These are phyloP conservation scores for Fusarium miscanthi DNA, from an alignment of 2,329 filamentous ascomycete species.

Conservation along the genomic window DNA sequence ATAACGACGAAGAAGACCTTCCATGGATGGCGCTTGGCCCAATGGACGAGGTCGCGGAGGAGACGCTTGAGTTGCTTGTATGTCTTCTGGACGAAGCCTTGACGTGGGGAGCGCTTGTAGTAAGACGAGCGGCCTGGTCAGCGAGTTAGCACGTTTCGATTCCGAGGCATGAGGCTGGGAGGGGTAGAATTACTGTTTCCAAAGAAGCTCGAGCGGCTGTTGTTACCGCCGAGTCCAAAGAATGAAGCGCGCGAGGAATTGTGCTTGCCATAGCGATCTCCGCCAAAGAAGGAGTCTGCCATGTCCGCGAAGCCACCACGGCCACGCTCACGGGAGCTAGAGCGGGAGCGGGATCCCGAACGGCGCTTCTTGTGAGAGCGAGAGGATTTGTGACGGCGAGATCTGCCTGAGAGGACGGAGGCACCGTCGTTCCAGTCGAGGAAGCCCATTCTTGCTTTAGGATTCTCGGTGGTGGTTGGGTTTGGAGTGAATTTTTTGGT, in stretches of 20 bases:
- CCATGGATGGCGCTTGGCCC: constrained; percentile 83
- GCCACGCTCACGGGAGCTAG: constrained; percentile 49
- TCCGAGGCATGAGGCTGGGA: not conserved
- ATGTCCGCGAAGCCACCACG: constrained; percentile 50
- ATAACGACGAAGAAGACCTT: constrained; percentile 90
- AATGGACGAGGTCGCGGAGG: constrained; percentile 82
- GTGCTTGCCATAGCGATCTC: constrained; percentile 52
- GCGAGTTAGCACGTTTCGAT: not conserved
- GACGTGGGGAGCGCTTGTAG: constrained; percentile 85
- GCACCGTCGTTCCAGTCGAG: constrained; percentile 50
- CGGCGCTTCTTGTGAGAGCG: constrained; percentile 50
- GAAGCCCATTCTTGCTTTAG: constrained; percentile 46
- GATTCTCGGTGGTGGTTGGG: not conserved
- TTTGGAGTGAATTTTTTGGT: not conserved
- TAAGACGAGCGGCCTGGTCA: constrained; percentile 66
- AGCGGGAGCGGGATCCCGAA: constrained; percentile 54
- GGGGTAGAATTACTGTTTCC: constrained; percentile 49
- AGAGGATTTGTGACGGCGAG: constrained; percentile 45
- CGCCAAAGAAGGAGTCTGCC: constrained; percentile 49
- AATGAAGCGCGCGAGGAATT: constrained; percentile 59
- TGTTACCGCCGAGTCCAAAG: constrained; percentile 59
- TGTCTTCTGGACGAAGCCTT: constrained; percentile 79
- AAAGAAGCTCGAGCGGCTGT: constrained; percentile 60
- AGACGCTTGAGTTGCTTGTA: constrained; percentile 82
- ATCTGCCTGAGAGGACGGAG: constrained; percentile 47